Conservation (phyloP, 805 yeast genomes). For the Teunomyces cretensis region DNA sequence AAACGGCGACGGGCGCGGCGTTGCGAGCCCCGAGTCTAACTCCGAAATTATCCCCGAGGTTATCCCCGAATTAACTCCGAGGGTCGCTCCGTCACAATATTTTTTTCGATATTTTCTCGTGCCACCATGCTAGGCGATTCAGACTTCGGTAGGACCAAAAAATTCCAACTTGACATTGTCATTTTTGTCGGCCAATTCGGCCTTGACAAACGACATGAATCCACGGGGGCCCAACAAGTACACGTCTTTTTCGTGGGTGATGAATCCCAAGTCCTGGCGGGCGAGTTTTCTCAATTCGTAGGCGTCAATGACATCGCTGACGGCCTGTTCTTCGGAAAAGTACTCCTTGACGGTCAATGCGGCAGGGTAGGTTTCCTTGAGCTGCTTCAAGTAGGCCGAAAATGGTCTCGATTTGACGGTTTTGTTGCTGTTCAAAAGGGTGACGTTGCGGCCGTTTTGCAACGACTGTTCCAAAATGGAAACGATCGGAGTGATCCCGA, state of each 20-base stretch:
- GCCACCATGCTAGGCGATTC: too few species aligned
- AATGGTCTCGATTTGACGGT: constrained; percentile 22
- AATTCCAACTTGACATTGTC: constrained; percentile 23
- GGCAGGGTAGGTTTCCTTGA: constrained; percentile 14
- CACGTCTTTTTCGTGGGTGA: constrained; percentile 20
- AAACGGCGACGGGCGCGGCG: too few species aligned
- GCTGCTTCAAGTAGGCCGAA: constrained; percentile 15
- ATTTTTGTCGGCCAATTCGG: constrained; percentile 18
- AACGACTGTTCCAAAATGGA: constrained; percentile 48
- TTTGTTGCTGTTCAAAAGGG: constrained; percentile 34
- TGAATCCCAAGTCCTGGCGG: constrained; percentile 19
- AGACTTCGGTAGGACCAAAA: constrained; percentile 34
- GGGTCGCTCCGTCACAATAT: too few species aligned
- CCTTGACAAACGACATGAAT: constrained; percentile 29
- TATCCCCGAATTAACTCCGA: too few species aligned
- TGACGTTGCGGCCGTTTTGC: constrained; percentile 28
- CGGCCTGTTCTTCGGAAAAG: constrained; percentile 12
- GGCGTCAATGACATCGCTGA: constrained; percentile 10
- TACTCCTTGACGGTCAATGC: constrained; percentile 21
- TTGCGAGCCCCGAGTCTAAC: too few species aligned
- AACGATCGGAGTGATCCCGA: constrained; percentile 66
- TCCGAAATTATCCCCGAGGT: too few species aligned
- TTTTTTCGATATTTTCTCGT: too few species aligned
- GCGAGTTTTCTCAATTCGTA: constrained; percentile 12
- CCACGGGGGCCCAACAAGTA: constrained; percentile 36